Conservation (phyloP, 139 green algal species). For the Chlamydomonas incerta region DNA sequence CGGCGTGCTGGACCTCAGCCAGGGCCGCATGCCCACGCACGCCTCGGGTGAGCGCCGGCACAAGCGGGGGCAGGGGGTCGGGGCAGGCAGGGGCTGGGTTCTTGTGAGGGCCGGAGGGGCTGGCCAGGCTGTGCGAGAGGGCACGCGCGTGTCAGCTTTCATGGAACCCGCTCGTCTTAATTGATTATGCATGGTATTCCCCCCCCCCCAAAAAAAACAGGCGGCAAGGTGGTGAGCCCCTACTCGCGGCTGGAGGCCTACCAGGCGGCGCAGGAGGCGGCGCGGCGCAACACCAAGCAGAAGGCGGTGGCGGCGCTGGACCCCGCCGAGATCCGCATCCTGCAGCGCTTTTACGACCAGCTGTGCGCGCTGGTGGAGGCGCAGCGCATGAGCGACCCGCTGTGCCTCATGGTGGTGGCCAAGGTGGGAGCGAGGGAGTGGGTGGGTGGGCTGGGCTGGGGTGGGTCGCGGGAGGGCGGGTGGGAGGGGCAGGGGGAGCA, state of each 20-base stretch:
- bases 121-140: too few relatives aligned
- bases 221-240: constrained; percentile 35
- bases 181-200: too few relatives aligned
- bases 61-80: not conserved
- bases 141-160: too few relatives aligned
- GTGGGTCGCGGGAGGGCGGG: too few relatives aligned
- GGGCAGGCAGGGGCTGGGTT: not conserved
- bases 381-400: constrained; percentile 69
- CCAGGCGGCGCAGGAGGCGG: constrained; percentile 36
- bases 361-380: constrained; percentile 70
- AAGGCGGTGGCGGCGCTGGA: constrained; percentile 48
- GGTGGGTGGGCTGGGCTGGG: too few relatives aligned
- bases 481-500: too few relatives aligned
- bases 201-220: too few relatives aligned
- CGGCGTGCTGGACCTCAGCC: constrained; percentile 32
- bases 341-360: constrained; percentile 75
- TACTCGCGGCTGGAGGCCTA: constrained; percentile 35
- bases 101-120: too few relatives aligned
- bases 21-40: constrained; percentile 37
- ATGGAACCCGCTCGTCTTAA: too few relatives aligned
- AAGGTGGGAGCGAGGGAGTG: constrained; percentile 41
- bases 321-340: constrained; percentile 55
- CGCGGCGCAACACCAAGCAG: constrained; percentile 41
- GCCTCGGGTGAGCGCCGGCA: not conserved
- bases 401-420: constrained; percentile 68